A percentile compares a stretch with the other conserved stretches of the same genome.
phyloP scores from a whole-genome alignment of 2,329 filamentous ascomycete species.

The Ceratocystis ficicola region DNA sequence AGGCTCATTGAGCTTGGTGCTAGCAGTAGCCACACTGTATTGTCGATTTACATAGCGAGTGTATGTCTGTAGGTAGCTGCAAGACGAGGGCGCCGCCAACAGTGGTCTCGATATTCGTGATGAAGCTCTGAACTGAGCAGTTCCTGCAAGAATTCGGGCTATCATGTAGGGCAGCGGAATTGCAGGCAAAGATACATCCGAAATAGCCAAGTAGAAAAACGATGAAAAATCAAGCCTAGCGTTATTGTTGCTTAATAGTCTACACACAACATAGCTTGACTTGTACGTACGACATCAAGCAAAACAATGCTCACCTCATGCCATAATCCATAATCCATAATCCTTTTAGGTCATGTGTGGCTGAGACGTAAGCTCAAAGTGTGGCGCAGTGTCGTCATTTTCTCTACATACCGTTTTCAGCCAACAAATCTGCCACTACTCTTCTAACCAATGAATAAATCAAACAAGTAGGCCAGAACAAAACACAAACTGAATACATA shows the following conservation, averaged over 20 bases:
- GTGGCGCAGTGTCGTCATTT: constrained; percentile 5
- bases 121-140: constrained; percentile 4
- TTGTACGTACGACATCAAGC: constrained; percentile 4
- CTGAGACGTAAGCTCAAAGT: neutral
- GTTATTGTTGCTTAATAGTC: neutral
- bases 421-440: too few relatives aligned
- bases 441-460: too few relatives aligned
- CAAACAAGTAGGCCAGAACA: too few relatives aligned
- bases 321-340: neutral
- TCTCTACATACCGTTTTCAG: neutral
- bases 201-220: neutral
- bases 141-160: constrained; percentile 1
- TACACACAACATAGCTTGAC: neutral
- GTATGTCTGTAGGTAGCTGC: constrained; percentile 1
- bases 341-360: neutral
- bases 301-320: neutral
- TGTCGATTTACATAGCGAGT: neutral
- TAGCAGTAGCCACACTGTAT: constrained; percentile 18
- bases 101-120: neutral
- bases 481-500: too few relatives aligned
- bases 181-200: neutral
- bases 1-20: constrained; percentile 30
- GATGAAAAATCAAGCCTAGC: neutral
- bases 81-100: constrained; percentile 3
- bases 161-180: constrained; percentile 2